Base-by-base conservation (phyloP, 2,329 filamentous ascomycete genomes). In the Anisogramma anomala region DNA sequence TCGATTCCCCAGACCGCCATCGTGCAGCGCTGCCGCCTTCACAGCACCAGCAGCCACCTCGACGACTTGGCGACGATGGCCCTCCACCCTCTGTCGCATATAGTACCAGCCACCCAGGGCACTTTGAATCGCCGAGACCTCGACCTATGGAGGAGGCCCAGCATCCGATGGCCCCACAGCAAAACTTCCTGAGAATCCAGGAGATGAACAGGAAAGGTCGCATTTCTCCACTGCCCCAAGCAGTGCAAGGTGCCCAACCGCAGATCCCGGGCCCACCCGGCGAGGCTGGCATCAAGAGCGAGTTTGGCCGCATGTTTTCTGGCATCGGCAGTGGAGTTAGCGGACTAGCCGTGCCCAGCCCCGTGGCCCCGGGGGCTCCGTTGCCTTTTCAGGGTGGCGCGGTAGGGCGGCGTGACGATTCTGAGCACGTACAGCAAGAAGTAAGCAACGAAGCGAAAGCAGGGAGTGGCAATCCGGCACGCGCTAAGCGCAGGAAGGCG, bases 221-320 rank as follows among this genome's bases (percentile, higher is more conserved):
- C 36, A 72, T 86, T 28, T 95, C 89, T 7, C 89, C 89, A 2
- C 66, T 95, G 13, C 89, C 89, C 1, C 89, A 95, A 59, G 88
- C 89, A 17, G 88, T 95, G 1, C 88, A 95, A 56, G 89, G 89
- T 17, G 88, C 84, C 1, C 88, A 94, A 58, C 77, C 81, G 13
- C 83, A 87, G 52, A 74, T 83, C 28, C 73, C 83, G 39, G 84
- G 83, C 3, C 84, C 86, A 5, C 77, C 79, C 11, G 83, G 81
- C 13, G 87, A 94, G 58, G 83, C 86, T 9, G 83, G 83, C 32
- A 94, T 95, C 55, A 94, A 95, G 68, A 93, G 80, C 56, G 89
- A 95, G 58, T 88, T 95, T 57, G 88, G 88, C 20, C 80, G 86
- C 48, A 94, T 95, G 71, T 95, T 94, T 62, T 86, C 85, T 14